phyloP scores from a whole-genome alignment of 129 eudicot species.

The Scalesia atractyloides region DNA sequence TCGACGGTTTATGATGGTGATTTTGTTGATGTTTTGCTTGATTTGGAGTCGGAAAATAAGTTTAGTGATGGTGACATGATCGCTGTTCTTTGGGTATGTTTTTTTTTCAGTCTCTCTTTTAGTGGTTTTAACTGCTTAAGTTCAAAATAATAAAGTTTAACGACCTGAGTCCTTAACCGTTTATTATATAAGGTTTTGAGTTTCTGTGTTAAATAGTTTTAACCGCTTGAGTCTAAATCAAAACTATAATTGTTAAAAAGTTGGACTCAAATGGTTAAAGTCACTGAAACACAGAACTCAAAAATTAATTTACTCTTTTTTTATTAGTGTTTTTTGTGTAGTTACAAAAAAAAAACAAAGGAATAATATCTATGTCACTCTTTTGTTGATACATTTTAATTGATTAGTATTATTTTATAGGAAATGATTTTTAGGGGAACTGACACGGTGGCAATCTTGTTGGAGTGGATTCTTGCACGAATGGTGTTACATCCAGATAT shows the following conservation, averaged over 20 bases:
- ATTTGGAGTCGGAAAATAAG: slow-evolving; percentile 64
- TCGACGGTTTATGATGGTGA: slow-evolving; percentile 43
- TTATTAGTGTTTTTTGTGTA: not conserved
- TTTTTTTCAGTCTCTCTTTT: too few species aligned
- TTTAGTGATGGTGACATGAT: slow-evolving; percentile 77
- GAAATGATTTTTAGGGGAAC: slow-evolving; percentile 98
- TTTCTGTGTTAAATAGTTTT: too few species aligned
- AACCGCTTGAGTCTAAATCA: too few species aligned
- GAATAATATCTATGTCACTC: slow-evolving; percentile 32
- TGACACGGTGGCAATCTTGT: slow-evolving; percentile 88
- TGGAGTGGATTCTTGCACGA: slow-evolving; percentile 94
- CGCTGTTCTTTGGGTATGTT: slow-evolving; percentile 87
- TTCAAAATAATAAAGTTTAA: too few species aligned
- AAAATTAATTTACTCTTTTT: too few species aligned
- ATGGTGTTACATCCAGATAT: slow-evolving; percentile 90
- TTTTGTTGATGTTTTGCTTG: slow-evolving; percentile 92
- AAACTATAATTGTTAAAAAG: too few species aligned
- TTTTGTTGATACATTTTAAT: slow-evolving; percentile 20
- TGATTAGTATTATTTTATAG: slow-evolving; percentile 30
- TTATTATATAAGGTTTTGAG: too few species aligned
- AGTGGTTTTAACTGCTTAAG: too few species aligned
- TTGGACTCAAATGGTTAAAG: too few species aligned
- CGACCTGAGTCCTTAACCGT: too few species aligned
- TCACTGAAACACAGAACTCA: too few species aligned
- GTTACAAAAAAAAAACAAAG: not conserved